Percentiles rank a stretch among this genome's conserved stretches.
Evolutionary conservation across 441 rosid genomes (phyloP).

Genomic region (Erodium moschatum): DNA sequence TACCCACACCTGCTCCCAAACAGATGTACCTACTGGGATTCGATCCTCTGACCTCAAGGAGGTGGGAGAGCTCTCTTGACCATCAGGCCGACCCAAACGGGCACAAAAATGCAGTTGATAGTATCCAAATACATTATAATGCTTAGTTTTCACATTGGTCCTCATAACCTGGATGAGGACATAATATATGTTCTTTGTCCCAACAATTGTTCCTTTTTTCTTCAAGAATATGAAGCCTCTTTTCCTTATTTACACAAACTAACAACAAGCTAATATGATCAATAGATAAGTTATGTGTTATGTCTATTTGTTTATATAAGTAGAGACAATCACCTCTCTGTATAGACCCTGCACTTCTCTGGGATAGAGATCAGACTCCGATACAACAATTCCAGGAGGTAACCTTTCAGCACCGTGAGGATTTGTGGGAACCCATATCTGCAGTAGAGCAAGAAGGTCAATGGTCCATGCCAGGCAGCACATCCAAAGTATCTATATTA

Average conservation of each 20-base stretch:
- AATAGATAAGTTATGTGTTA: background rate
- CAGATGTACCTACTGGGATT: too few species aligned
- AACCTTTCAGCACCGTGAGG: constrained; percentile 92
- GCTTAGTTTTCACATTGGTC: background rate
- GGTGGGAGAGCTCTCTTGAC: too few species aligned
- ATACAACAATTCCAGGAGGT: constrained; percentile 64
- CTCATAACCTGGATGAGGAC: background rate
- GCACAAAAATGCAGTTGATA: background rate
- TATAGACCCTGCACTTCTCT: constrained; percentile 85
- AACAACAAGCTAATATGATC: background rate
- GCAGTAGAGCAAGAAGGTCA: constrained; percentile 18
- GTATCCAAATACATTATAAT: background rate
- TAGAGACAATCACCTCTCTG: constrained; percentile 45
- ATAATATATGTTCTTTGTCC: background rate
- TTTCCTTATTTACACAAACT: background rate
- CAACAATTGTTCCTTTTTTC: background rate
- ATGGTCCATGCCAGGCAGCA: background rate
- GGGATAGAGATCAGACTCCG: constrained; percentile 72
- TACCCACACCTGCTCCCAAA: too few species aligned
- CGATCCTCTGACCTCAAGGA: too few species aligned
- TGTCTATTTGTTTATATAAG: background rate
- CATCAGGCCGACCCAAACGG: too few species aligned
- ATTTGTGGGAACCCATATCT: constrained; percentile 91
- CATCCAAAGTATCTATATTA: background rate
- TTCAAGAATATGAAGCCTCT: background rate